Evolutionary conservation across 805 yeast genomes (phyloP), one percentile per base, ranked within the genome.

Genomic region (Wickerhamomyces ciferrii): DNA sequence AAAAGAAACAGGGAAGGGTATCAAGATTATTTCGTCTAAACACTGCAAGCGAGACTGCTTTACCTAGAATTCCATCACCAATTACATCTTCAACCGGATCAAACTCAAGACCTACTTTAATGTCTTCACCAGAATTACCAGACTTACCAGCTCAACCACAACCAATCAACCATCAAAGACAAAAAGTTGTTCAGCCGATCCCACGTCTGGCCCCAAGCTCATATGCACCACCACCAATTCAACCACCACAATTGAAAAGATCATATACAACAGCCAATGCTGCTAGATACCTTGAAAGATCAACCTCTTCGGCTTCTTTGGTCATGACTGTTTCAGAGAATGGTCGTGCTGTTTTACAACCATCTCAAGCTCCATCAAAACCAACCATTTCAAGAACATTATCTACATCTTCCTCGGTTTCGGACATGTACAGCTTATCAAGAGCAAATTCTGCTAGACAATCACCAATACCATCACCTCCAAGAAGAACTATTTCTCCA

Each of bases 401-500:
- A 7, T 56, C 62, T 3, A 53, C 60, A 4, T 55, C 59, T 5
- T 52, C 59, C 1, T 58, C 63, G 4, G 45, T 50, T 6, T 54
- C 60, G 10, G 61, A 57, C 23, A 49, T 56, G 5, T 49, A 46
- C 23, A 53, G 59, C 1, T 19, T 52, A 9, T 27, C 47, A 1
- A 48, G 55, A 35, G 32, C 38, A 17, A 49, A 44, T 21, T 50
- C 55, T 10, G 40, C 46, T 5, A 46, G 46, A 39, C 45, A 48
- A 43, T 45, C 62, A 32, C 53, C 58, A 45, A 48, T 56, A 47
- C 60, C 60, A 2, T 60, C 64, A 2, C 64, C 38, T 19, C 38
- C 64, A 14, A 53, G 58, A 36, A 51, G 62, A 41, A 46, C 25
- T 4, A 21, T 20, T 5, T 37, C 39, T 20, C 50, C 51, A 36